These are phyloP conservation scores for Euphrasia confusa DNA, from an alignment of 257 asterid genomes.

Conservation along the genomic window DNA sequence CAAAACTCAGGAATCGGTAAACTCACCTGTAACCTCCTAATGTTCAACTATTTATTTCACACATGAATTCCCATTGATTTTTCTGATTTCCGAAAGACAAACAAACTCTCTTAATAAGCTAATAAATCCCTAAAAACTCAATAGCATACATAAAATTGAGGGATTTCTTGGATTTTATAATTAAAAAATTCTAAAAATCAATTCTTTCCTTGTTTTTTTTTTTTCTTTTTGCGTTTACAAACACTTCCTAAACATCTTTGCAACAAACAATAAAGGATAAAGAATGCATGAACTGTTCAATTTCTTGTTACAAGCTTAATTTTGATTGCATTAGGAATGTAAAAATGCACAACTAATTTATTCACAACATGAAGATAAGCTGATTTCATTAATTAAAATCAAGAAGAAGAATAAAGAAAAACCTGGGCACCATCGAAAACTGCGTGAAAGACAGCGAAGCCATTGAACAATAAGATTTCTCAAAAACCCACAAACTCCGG, in stretches of 20 bases:
- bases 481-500: conserved; percentile 33
- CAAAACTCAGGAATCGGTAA: conserved; percentile 8
- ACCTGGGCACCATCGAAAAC: conserved; percentile 70
- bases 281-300: background rate
- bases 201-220: too few relatives aligned
- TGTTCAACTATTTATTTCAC: conserved; percentile 4
- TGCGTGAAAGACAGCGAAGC: conserved; percentile 59
- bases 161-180: too few relatives aligned
- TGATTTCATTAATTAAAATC: background rate
- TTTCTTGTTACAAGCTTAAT: conserved; percentile 1
- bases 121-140: too few relatives aligned
- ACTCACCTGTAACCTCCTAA: conserved; percentile 6
- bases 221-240: background rate
- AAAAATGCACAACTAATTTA: background rate
- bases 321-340: background rate
- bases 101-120: too few relatives aligned
- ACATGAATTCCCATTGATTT: too few relatives aligned
- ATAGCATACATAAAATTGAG: too few relatives aligned
- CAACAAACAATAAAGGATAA: background rate
- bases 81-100: too few relatives aligned
- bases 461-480: conserved; percentile 40
- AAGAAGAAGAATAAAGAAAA: conserved; percentile 28
- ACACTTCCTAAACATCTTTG: background rate
- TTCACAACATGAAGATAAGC: conserved; percentile 9
- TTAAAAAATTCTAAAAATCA: too few relatives aligned